Percentiles rank a stretch among this genome's conserved stretches.
These are phyloP conservation scores for Thermothelomyces thermophilus DNA, from an alignment of 2,329 filamentous ascomycete genomes.

Conservation along the genomic window DNA sequence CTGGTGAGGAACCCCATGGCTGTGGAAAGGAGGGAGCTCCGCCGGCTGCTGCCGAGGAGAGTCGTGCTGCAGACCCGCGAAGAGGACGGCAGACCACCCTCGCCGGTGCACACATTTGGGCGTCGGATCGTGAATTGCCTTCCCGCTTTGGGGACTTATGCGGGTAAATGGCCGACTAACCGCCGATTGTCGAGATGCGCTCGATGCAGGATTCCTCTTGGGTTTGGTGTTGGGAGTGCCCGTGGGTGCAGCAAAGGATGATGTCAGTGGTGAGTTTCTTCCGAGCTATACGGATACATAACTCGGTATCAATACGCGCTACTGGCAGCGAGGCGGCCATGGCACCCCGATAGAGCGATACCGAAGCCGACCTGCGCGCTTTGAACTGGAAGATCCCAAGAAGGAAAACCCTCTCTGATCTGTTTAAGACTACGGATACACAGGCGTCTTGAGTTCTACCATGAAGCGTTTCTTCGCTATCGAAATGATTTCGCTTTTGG, in stretches of 20 bases:
- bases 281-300: too few species aligned
- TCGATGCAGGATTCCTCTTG: neutral
- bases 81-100: conserved; percentile 13
- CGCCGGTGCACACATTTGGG: conserved; percentile 16
- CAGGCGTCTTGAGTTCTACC: too few species aligned
- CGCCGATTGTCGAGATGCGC: neutral
- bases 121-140: neutral
- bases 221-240: conserved; percentile 1
- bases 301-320: too few species aligned
- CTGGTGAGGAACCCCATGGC: neutral
- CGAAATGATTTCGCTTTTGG: too few species aligned
- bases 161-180: neutral
- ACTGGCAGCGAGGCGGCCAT: too few species aligned
- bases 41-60: neutral
- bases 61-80: neutral
- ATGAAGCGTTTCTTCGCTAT: too few species aligned
- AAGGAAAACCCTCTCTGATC: too few species aligned
- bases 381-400: too few species aligned
- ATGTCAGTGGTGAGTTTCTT: conserved; percentile 18
- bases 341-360: neutral
- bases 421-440: too few species aligned
- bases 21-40: neutral
- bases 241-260: conserved; percentile 12
- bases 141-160: neutral
- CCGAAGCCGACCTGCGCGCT: too few species aligned